Evolutionary conservation across 2,329 filamentous ascomycete genomes (phyloP).

Genomic region (Ceratocystis albifundus): DNA sequence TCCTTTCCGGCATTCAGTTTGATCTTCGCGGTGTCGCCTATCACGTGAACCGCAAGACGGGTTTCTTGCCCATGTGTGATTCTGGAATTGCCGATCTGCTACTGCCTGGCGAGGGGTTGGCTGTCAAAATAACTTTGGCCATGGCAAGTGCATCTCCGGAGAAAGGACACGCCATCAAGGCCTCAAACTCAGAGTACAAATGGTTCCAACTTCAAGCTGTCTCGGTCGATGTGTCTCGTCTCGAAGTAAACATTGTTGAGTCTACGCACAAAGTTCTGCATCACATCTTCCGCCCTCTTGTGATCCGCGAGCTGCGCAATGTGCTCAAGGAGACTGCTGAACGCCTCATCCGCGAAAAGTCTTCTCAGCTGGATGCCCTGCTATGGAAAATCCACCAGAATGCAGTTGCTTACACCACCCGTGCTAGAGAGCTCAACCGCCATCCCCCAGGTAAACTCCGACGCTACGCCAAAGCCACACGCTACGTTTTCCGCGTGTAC

Average conservation of each 20-base stretch:
- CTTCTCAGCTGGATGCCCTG: constrained; percentile 60
- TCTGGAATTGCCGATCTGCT: constrained; percentile 80
- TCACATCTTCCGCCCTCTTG: constrained; percentile 69
- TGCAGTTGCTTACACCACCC: constrained; percentile 58
- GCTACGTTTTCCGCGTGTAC: constrained; percentile 13
- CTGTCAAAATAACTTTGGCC: constrained; percentile 40
- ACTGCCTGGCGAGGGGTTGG: constrained; percentile 75
- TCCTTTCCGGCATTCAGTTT: constrained; percentile 82
- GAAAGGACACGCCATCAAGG: constrained; percentile 37
- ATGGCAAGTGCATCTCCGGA: constrained; percentile 57
- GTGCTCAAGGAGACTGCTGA: constrained; percentile 78
- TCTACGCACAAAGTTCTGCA: constrained; percentile 93
- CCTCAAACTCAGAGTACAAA: constrained; percentile 30
- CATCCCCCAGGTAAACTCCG: constrained; percentile 73
- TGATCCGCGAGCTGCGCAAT: constrained; percentile 73
- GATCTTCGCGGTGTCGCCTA: constrained; percentile 85
- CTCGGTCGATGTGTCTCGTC: constrained; percentile 66
- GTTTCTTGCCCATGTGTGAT: constrained; percentile 80
- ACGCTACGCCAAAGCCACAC: constrained; percentile 51
- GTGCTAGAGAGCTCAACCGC: constrained; percentile 49
- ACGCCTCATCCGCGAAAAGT: constrained; percentile 76
- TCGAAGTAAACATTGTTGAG: constrained; percentile 83
- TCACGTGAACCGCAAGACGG: constrained; percentile 89
- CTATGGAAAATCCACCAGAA: constrained; percentile 72
- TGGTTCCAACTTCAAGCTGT: constrained; percentile 95